Evolutionary conservation across 2,329 filamentous ascomycete genomes (phyloP).

Genomic region (Cladosporium sp.): DNA sequence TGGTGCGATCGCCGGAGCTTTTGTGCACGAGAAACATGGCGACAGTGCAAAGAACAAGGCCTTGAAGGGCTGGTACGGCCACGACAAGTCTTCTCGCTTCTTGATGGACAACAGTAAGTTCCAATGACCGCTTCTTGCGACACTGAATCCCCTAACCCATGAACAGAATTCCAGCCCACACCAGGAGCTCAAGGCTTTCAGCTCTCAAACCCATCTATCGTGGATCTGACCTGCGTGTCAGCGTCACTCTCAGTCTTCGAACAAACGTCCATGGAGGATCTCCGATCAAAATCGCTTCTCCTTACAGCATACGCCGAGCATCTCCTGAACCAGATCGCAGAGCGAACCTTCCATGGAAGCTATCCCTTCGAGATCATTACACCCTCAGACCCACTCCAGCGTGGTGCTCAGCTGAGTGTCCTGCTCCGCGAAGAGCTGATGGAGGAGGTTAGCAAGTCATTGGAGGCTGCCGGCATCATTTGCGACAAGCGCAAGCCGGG

Average conservation of each 20-base stretch:
- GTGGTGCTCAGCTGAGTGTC: conserved; percentile 79
- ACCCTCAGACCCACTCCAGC: conserved; percentile 63
- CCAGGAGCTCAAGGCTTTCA: conserved; percentile 78
- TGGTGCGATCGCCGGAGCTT: conserved; percentile 75
- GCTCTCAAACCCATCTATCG: conserved; percentile 76
- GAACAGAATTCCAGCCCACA: conserved; percentile 71
- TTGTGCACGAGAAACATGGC: conserved; percentile 75
- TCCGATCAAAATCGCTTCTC: conserved; percentile 69
- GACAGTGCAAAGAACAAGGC: conserved; percentile 44
- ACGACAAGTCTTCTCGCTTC: conserved; percentile 73
- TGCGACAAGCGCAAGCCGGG: conserved; percentile 83
- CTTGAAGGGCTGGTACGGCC: conserved; percentile 83
- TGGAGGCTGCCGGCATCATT: conserved; percentile 70
- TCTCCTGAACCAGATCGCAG: conserved; percentile 49
- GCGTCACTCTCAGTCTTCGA: conserved; percentile 73
- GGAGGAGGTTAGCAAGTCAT: conserved; percentile 62
- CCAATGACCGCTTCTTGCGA: neutral
- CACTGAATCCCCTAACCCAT: neutral
- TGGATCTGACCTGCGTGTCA: conserved; percentile 72
- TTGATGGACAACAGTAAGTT: conserved; percentile 67
- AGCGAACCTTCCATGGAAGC: conserved; percentile 23
- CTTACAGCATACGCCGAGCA: conserved; percentile 77
- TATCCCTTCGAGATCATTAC: conserved; percentile 61
- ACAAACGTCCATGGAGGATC: conserved; percentile 65
- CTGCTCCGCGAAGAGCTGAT: conserved; percentile 67